phyloP scores from a whole-genome alignment of 148 eudicot genomes.

The Silene conica region DNA sequence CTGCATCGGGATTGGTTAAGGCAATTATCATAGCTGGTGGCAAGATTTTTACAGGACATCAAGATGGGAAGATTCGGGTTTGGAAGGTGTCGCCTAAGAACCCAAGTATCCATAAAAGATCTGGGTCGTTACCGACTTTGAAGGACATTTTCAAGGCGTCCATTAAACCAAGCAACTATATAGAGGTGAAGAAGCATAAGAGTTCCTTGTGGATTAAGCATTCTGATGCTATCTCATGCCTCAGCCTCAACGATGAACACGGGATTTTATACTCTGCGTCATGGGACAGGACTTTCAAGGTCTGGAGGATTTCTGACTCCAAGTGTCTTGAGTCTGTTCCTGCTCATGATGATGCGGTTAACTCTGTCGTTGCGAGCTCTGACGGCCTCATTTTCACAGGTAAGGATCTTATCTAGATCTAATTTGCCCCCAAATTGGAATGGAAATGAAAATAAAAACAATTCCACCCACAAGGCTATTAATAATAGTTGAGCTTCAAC shows the following conservation, averaged over 20 bases:
- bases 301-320: constrained; percentile 47
- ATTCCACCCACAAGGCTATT: too few species aligned
- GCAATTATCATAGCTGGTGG: constrained; percentile 53
- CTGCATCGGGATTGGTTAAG: constrained; percentile 63
- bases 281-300: constrained; percentile 67
- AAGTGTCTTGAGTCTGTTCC: constrained; percentile 58
- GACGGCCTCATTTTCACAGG: constrained; percentile 33
- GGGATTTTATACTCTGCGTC: constrained; percentile 59
- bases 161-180: constrained; percentile 45
- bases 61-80: constrained; percentile 65
- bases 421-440: too few species aligned
- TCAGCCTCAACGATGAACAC: constrained; percentile 37
- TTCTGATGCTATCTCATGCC: constrained; percentile 53
- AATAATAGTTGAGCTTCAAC: too few species aligned
- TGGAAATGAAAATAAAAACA: neutral
- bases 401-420: neutral
- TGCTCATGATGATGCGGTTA: constrained; percentile 66
- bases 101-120: constrained; percentile 43
- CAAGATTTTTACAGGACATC: constrained; percentile 71
- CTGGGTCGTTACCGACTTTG: constrained; percentile 57
- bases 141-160: constrained; percentile 58
- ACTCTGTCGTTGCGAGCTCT: constrained; percentile 36
- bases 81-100: constrained; percentile 55
- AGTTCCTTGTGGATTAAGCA: constrained; percentile 56
- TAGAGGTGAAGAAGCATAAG: constrained; percentile 48